A percentile compares a stretch with the other conserved stretches of the same genome.
These are phyloP conservation scores for Penicillium simplicissimum DNA, from an alignment of 495 filamentous ascomycete genomes.

Conservation along the genomic window DNA sequence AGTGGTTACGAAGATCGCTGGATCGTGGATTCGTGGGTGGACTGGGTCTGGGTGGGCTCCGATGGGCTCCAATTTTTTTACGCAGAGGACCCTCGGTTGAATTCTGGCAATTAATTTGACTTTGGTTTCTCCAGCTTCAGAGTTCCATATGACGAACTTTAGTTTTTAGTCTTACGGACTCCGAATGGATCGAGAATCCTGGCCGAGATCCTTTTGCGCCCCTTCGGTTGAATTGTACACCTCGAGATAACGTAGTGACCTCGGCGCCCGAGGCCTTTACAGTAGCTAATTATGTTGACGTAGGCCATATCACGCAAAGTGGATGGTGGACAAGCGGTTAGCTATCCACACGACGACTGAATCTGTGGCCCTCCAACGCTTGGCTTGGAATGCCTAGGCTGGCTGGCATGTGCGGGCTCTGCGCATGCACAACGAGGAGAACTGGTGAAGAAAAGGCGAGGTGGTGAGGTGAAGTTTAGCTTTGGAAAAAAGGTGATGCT, in stretches of 20 bases:
- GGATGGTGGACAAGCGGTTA: background rate
- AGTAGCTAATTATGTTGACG: conserved; percentile 17
- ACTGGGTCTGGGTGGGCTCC: conserved; percentile 14
- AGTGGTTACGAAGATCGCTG: conserved; percentile 24
- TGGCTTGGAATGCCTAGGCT: conserved; percentile 14
- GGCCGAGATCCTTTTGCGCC: conserved; percentile 16
- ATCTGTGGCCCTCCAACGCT: conserved; percentile 3
- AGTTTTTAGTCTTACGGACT: background rate
- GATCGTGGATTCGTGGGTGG: conserved; percentile 23
- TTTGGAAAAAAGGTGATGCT: background rate
- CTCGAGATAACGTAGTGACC: background rate
- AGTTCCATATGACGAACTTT: background rate
- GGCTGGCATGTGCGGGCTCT: conserved; percentile 23
- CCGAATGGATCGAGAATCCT: conserved; percentile 19
- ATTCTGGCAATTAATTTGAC: background rate
- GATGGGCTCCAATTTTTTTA: conserved; percentile 19
- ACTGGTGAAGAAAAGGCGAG: background rate
- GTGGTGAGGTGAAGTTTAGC: background rate
- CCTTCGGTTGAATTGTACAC: background rate
- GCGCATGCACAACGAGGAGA: background rate
- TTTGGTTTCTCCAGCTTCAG: conserved; percentile 6
- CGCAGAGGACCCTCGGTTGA: conserved; percentile 17
- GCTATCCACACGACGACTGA: background rate
- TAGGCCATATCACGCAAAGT: background rate
- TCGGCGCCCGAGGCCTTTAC: background rate